Conservation (phyloP, 2,329 filamentous ascomycete genomes). For the Cladophialophora psammophila region DNA sequence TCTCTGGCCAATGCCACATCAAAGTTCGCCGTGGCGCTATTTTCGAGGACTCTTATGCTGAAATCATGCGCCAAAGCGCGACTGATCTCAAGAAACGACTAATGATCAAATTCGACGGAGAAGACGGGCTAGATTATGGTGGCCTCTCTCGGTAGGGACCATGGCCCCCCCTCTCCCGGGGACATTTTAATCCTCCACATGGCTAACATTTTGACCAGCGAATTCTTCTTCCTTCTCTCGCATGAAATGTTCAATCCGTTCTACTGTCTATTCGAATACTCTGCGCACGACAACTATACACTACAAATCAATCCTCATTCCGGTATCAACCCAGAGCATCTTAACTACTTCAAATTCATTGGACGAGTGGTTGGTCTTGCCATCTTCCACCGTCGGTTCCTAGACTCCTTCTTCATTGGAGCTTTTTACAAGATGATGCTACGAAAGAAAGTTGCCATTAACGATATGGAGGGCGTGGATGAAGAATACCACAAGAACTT, state of each 20-base stretch:
- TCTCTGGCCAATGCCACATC: slow-evolving; percentile 96
- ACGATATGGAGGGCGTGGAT: slow-evolving; percentile 99
- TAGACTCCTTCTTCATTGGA: slow-evolving; percentile 99
- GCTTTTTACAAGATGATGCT: slow-evolving; percentile 99
- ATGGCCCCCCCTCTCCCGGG: neutral
- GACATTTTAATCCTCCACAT: neutral
- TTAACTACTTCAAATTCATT: slow-evolving; percentile 99
- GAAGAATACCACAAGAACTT: slow-evolving; percentile 96
- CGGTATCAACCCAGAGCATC: slow-evolving; percentile 97
- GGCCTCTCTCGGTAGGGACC: slow-evolving; percentile 77
- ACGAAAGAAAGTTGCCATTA: slow-evolving; percentile 86
- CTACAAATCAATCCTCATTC: slow-evolving; percentile 99
- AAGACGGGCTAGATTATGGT: slow-evolving; percentile 97
- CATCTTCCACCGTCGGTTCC: slow-evolving; percentile 96
- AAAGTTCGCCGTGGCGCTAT: slow-evolving; percentile 97
- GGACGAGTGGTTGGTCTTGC: slow-evolving; percentile 94
- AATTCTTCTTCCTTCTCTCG: slow-evolving; percentile 98
- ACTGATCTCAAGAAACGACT: slow-evolving; percentile 96
- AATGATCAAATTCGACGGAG: slow-evolving; percentile 99
- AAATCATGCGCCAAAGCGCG: slow-evolving; percentile 95
- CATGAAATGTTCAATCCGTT: slow-evolving; percentile 99
- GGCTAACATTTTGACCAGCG: slow-evolving; percentile 58
- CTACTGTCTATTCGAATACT: slow-evolving; percentile 99
- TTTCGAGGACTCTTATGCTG: slow-evolving; percentile 97
- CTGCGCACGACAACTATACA: slow-evolving; percentile 99